These are phyloP conservation scores for Atkinsonella hypoxylon DNA, from an alignment of 2,329 filamentous ascomycete genomes.

Conservation along the genomic window DNA sequence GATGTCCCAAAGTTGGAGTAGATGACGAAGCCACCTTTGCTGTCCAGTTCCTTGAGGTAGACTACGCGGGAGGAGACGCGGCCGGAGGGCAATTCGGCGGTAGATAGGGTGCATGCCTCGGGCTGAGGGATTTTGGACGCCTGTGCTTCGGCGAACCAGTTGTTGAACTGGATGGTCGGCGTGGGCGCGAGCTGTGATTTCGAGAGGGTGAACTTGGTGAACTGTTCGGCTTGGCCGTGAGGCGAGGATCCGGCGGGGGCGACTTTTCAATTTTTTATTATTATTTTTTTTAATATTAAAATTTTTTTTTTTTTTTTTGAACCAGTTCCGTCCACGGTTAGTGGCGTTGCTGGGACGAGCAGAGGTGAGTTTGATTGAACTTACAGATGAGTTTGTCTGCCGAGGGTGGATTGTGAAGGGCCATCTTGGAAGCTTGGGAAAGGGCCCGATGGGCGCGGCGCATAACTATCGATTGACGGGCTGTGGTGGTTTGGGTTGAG, in stretches of 20 bases:
- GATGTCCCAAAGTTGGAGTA: conserved; percentile 88
- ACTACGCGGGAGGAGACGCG: conserved; percentile 76
- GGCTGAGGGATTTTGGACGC: conserved; percentile 53
- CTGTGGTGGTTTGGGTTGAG: too few species aligned
- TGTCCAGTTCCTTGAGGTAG: conserved; percentile 91
- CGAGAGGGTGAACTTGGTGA: conserved; percentile 51
- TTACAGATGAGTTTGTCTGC: conserved; percentile 35
- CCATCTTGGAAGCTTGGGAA: conserved; percentile 26
- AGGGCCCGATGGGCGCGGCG: conserved; percentile 11
- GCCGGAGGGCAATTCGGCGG: conserved; percentile 70
- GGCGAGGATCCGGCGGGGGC: conserved; percentile 49
- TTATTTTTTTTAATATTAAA: too few species aligned
- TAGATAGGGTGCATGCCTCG: conserved; percentile 81
- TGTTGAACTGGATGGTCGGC: conserved; percentile 76
- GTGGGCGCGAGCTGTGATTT: conserved; percentile 45
- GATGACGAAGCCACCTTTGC: conserved; percentile 64
- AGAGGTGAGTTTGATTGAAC: conserved; percentile 9
- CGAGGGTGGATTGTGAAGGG: conserved; percentile 24
- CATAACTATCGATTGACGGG: conserved; percentile 11
- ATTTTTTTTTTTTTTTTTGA: too few species aligned
- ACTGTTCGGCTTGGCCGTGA: conserved; percentile 61
- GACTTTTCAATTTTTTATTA: too few species aligned
- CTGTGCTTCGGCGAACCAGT: conserved; percentile 73
- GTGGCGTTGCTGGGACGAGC: too few species aligned
- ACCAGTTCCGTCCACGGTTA: neutral